Evolutionary conservation across 305 asterid genomes (phyloP), one percentile per base, ranked within the genome.

Genomic region (Salvia sclarea): DNA sequence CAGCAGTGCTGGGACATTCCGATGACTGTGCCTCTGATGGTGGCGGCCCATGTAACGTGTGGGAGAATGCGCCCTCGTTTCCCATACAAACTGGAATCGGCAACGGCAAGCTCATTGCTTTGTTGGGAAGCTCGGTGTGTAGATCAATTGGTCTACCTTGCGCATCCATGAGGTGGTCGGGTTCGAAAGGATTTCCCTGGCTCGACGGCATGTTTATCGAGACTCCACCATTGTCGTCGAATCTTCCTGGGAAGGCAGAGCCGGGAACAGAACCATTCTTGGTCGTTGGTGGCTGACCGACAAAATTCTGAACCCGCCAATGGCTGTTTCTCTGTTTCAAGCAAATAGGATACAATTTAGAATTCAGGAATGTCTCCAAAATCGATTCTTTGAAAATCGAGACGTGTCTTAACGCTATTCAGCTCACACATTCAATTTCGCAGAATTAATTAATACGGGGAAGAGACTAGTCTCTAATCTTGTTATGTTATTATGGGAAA

Each of bases 251-350:
- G 68, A 80, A 79, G 44, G 85, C 53, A 8, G 87, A 68, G 70
- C 71, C 82, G 11, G 89, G 80, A 59, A 76, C 85, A 31, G 85
- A 75, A 52, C 84, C 83, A 72, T 76, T 84, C 77, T 86, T 89
- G 43, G 84, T 45, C 62, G 72, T 71, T 58, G 77, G 96, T 22
- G 91, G 76, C 57, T 81, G 90, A 55, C 82, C 83, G 37, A 64
- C 78, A 21, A 84, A 79, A 76, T 73, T 76, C 73, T 81, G 95
- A 52, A 79, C 69, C 8, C 82, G 92, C 98, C 98, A 93, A 37
- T 90, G 97, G 77, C 88, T 90, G 79, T 88, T 93, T 81, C 95
- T 87, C 98, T 90, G 71, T 64, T 59, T 47, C 79, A 76, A 60
- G 58, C 22, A 59, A 67, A 35, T 53, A 66, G 5, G 58, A 59